Percentiles rank a stretch among this genome's conserved stretches.
phyloP scores from a whole-genome alignment of 192 early-diverging fungal genomes.

The Piromyces sp. region DNA sequence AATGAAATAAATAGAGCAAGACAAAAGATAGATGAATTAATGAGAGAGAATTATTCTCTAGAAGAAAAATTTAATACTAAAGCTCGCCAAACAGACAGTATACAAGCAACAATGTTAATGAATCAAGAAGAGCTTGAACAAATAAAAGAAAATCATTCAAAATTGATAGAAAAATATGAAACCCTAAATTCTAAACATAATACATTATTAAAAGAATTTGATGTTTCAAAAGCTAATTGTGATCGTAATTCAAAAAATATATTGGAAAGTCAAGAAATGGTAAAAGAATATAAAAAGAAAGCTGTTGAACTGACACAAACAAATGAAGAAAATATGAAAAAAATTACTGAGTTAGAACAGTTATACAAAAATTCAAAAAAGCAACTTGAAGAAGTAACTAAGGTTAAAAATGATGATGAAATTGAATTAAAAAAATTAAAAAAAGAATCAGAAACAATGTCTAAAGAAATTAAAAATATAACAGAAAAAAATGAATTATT shows the following conservation, averaged over 20 bases:
- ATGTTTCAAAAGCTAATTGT: background rate
- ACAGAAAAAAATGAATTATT: background rate
- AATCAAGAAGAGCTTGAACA: background rate
- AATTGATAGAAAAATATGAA: background rate
- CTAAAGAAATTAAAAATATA: background rate
- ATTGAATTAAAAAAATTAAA: background rate
- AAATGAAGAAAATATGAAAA: background rate
- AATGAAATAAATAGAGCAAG: background rate
- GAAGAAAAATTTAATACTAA: background rate
- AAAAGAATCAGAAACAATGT: background rate
- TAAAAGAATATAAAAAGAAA: background rate
- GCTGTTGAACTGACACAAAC: background rate
- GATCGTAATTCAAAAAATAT: background rate
- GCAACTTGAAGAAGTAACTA: background rate
- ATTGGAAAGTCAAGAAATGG: background rate
- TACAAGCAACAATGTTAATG: background rate
- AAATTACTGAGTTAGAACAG: background rate
- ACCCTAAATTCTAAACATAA: background rate
- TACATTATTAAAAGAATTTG: background rate
- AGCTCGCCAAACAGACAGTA: background rate
- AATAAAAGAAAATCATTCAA: background rate
- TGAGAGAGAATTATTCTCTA: background rate
- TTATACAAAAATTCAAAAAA: background rate
- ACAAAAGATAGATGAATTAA: background rate
- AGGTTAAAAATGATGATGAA: background rate